phyloP scores from a whole-genome alignment of 192 early-diverging fungal genomes.

The Polychytrium aggregatum region DNA sequence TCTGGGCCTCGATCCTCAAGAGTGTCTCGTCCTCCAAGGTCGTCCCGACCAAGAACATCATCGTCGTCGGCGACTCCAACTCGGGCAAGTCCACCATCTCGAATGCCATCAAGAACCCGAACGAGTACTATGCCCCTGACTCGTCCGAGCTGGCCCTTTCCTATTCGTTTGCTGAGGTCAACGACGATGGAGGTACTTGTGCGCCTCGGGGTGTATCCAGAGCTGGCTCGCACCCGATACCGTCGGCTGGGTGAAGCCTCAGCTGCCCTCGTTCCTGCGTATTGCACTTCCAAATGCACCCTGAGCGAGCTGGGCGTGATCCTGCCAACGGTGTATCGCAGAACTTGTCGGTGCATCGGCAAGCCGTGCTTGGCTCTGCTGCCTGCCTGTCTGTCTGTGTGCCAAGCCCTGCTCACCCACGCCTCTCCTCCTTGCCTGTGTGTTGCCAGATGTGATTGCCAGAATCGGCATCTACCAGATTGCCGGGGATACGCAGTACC shows the following conservation, averaged over 20 bases:
- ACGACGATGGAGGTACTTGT: slow-evolving; percentile 29
- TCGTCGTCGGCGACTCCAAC: slow-evolving; percentile 57
- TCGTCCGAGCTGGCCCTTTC: neutral
- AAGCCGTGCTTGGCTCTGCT: neutral
- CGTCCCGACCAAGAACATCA: slow-evolving; percentile 61
- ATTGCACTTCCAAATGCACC: no score
- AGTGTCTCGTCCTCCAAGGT: slow-evolving; percentile 64
- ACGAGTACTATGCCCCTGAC: neutral
- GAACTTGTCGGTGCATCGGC: no score
- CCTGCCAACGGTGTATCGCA: no score
- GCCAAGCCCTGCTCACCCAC: neutral
- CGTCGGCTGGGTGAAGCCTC: no score
- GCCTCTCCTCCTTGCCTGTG: neutral
- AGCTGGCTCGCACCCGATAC: slow-evolving; percentile 22
- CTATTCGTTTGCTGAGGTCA: slow-evolving; percentile 28
- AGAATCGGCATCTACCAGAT: slow-evolving; percentile 74
- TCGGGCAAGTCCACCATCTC: neutral
- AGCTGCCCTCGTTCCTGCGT: no score
- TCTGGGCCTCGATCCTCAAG: slow-evolving; percentile 75
- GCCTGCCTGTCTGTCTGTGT: neutral
- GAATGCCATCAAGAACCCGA: neutral
- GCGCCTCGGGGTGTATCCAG: slow-evolving; percentile 24
- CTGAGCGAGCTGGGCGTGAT: no score
- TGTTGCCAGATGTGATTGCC: slow-evolving; percentile 44
- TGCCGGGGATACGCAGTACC: slow-evolving; percentile 54